phyloP scores from a whole-genome alignment of 495 filamentous ascomycete species.

The Trichoderma asperelloides region DNA sequence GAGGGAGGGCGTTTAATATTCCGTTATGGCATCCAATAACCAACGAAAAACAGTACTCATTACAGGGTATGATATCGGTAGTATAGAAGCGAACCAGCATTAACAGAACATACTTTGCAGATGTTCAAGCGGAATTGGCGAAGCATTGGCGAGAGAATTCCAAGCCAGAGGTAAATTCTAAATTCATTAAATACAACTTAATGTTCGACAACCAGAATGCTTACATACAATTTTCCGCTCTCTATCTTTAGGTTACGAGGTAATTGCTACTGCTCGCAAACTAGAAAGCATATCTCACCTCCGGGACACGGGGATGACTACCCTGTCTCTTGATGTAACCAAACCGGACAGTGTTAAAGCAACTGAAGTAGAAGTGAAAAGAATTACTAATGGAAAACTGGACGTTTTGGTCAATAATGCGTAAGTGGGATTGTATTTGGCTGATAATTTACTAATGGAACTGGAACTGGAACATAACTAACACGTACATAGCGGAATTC shows the following conservation, averaged over 20 bases:
- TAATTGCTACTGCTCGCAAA: slow-evolving; percentile 20
- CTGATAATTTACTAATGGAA: background rate
- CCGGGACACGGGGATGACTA: slow-evolving; percentile 16
- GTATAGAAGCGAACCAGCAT: background rate
- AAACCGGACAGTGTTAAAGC: slow-evolving; percentile 17
- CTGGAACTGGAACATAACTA: background rate
- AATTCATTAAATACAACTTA: background rate
- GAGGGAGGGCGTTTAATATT: background rate
- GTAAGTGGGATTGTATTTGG: slow-evolving; percentile 1
- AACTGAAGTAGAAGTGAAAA: slow-evolving; percentile 18
- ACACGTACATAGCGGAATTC: background rate
- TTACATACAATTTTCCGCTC: background rate
- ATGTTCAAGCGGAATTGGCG: slow-evolving; percentile 21
- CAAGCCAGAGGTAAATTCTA: slow-evolving; percentile 15
- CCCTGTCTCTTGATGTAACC: slow-evolving; percentile 24
- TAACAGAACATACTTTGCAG: slow-evolving; percentile 10
- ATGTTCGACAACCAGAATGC: background rate
- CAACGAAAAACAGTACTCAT: slow-evolving; percentile 18
- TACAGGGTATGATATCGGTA: slow-evolving; percentile 15
- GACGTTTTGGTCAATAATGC: slow-evolving; percentile 46
- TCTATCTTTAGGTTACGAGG: slow-evolving; percentile 15
- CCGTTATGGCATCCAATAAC: background rate
- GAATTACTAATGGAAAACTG: slow-evolving; percentile 29
- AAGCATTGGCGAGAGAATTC: slow-evolving; percentile 20
- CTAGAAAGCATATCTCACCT: slow-evolving; percentile 15